A percentile compares a stretch with the other conserved stretches of the same genome.
Conservation (phyloP, 108 stramenopile species). For the Licmophora abbreviata region DNA sequence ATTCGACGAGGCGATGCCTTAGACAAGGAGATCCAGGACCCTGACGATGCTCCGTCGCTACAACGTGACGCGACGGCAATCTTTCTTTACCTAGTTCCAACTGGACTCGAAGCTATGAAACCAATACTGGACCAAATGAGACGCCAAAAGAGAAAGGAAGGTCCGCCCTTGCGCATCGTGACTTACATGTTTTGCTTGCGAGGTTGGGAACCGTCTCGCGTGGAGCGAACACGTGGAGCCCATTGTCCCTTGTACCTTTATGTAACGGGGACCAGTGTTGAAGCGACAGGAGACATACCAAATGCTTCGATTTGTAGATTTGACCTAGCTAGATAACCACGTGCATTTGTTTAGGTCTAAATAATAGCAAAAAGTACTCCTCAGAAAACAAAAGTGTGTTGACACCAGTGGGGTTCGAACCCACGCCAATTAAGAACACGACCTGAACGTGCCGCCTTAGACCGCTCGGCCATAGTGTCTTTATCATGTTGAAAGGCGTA, state of each 20-base stretch:
- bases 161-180: slow-evolving; percentile 36
- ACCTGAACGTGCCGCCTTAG: slow-evolving; percentile 27
- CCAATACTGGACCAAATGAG: slow-evolving; percentile 46
- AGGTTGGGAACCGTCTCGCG: slow-evolving; percentile 49
- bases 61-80: slow-evolving; percentile 65
- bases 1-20: slow-evolving; percentile 53
- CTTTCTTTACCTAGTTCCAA: slow-evolving; percentile 79
- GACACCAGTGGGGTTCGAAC: slow-evolving; percentile 12
- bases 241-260: slow-evolving; percentile 50
- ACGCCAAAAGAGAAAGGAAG: slow-evolving; percentile 18
- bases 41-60: slow-evolving; percentile 26
- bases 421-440: slow-evolving; percentile 18
- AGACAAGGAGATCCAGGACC: slow-evolving; percentile 21
- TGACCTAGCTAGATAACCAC: no score
- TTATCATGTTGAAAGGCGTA: not conserved
- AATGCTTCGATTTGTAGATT: no score
- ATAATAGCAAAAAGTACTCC: no score
- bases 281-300: not conserved
- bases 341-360: no score
- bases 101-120: slow-evolving; percentile 54
- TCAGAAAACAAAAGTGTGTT: not conserved
- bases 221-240: slow-evolving; percentile 38
- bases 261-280: slow-evolving; percentile 11
- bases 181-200: slow-evolving; percentile 67
- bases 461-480: slow-evolving; percentile 13